phyloP scores from a whole-genome alignment of 805 yeast genomes.

The Wickerhamiella spandovensis region DNA sequence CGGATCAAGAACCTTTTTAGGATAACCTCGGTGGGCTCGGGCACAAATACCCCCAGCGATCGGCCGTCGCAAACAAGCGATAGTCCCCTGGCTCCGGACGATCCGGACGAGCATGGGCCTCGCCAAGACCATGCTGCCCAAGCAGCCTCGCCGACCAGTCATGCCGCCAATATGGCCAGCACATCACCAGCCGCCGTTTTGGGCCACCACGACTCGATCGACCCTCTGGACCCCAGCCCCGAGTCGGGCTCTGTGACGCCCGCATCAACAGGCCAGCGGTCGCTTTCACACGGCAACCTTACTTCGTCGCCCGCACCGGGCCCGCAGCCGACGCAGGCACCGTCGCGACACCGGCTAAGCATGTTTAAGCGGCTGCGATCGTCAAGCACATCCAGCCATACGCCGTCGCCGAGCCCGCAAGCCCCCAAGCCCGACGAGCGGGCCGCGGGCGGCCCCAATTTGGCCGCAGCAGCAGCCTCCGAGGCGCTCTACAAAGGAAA shows the following conservation, averaged over 20 bases:
- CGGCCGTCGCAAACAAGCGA: not conserved
- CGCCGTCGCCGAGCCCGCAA: not conserved
- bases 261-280: not conserved
- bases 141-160: too few species aligned
- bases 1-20: slow-evolving; percentile 9
- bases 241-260: not conserved
- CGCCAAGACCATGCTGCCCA: too few species aligned
- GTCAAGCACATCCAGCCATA: not conserved
- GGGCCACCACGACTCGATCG: not conserved
- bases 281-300: not conserved
- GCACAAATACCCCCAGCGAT: not conserved
- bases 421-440: not conserved
- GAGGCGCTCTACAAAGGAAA: not conserved
- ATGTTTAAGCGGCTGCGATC: slow-evolving; percentile 4
- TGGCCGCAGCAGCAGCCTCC: slow-evolving; percentile 4
- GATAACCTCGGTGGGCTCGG: slow-evolving; percentile 1
- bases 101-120: not conserved
- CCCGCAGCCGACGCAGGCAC: not conserved
- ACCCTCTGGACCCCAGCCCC: not conserved
- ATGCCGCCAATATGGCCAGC: too few species aligned
- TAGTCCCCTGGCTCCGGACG: not conserved
- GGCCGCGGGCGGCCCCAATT: not conserved
- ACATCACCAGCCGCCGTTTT: too few species aligned
- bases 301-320: too few species aligned
- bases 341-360: not conserved